Percentiles rank a stretch among this genome's conserved stretches.
Conservation (phyloP, 192 early-diverging fungal species). For the Thamnidium elegans region DNA sequence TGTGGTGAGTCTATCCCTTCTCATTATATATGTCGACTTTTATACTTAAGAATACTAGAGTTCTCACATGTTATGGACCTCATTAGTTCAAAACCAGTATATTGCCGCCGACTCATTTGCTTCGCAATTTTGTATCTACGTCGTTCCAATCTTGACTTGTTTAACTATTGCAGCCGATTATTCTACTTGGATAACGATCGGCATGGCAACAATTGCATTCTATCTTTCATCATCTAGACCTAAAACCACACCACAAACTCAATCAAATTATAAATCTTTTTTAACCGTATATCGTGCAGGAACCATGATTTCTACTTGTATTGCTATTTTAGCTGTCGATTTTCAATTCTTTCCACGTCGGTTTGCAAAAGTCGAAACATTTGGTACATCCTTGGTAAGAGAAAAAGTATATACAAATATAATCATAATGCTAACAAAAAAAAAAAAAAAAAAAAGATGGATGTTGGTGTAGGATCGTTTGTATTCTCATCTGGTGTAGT, state of each 20-base stretch:
- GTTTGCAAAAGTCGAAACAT: slow-evolving; percentile 90
- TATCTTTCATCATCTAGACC: too few species aligned
- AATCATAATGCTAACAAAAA: too few species aligned
- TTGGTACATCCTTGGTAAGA: slow-evolving; percentile 79
- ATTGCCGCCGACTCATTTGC: slow-evolving; percentile 1
- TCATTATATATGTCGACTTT: slow-evolving; percentile 1
- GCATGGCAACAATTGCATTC: background rate
- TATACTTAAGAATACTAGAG: background rate
- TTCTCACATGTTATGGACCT: slow-evolving; percentile 18
- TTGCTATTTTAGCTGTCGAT: slow-evolving; percentile 92
- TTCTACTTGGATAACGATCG: slow-evolving; percentile 10
- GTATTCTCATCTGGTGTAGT: slow-evolving; percentile 91
- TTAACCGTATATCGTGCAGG: slow-evolving; percentile 71
- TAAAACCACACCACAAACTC: too few species aligned
- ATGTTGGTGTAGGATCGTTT: slow-evolving; percentile 90
- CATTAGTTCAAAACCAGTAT: slow-evolving; percentile 1
- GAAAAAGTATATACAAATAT: background rate
- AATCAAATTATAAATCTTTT: slow-evolving; percentile 33
- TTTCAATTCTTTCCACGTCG: slow-evolving; percentile 86
- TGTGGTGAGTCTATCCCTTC: slow-evolving; percentile 34
- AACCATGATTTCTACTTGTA: slow-evolving; percentile 77
- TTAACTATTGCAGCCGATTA: slow-evolving; percentile 25
- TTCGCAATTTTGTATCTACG: slow-evolving; percentile 20
- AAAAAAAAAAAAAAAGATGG: slow-evolving; percentile 63
- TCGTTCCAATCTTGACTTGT: slow-evolving; percentile 15